Percentiles rank a stretch among this genome's conserved stretches.
Conservation (phyloP, 1,284 basidiomycete species). For the Rugosomyces carneus region DNA sequence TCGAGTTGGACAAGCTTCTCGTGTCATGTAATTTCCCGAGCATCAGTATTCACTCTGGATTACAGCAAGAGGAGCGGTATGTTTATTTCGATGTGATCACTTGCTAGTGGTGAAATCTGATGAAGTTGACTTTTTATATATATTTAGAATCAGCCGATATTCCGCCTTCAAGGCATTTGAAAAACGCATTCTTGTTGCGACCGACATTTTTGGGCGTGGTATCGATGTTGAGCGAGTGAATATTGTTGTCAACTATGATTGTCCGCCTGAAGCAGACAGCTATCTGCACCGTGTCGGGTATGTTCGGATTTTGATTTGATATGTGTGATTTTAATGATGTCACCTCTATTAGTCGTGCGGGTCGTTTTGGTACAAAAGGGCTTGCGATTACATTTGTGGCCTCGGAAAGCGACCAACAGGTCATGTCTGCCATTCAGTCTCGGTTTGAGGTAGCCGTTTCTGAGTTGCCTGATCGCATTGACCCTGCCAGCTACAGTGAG, state of each 20-base stretch:
- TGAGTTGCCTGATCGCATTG: slow-evolving; percentile 89
- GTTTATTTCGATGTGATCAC: slow-evolving; percentile 24
- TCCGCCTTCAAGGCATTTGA: slow-evolving; percentile 99
- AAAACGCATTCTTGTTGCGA: slow-evolving; percentile 97
- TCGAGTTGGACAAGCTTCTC: slow-evolving; percentile 93
- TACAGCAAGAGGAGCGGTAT: slow-evolving; percentile 93
- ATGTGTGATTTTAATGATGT: slow-evolving; percentile 2
- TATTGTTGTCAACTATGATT: slow-evolving; percentile 95
- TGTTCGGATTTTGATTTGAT: slow-evolving; percentile 25
- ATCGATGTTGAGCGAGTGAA: slow-evolving; percentile 98
- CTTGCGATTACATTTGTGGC: slow-evolving; percentile 98
- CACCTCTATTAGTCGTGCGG: slow-evolving; percentile 73
- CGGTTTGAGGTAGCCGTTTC: slow-evolving; percentile 92
- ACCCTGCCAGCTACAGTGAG: slow-evolving; percentile 83
- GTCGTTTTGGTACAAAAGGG: slow-evolving; percentile 99
- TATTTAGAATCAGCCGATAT: slow-evolving; percentile 85
- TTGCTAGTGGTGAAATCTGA: slow-evolving; percentile 4
- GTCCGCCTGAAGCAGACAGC: slow-evolving; percentile 93
- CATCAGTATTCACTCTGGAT: slow-evolving; percentile 94
- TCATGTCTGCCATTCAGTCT: slow-evolving; percentile 87
- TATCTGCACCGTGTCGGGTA: slow-evolving; percentile 98
- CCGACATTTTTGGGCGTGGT: slow-evolving; percentile 95
- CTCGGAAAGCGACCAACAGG: slow-evolving; percentile 87
- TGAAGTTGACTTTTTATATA: neutral
- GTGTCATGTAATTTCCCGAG: slow-evolving; percentile 98